These are phyloP conservation scores for Tubosaeta sp. DNA, from an alignment of 768 basidiomycete species.

Conservation along the genomic window DNA sequence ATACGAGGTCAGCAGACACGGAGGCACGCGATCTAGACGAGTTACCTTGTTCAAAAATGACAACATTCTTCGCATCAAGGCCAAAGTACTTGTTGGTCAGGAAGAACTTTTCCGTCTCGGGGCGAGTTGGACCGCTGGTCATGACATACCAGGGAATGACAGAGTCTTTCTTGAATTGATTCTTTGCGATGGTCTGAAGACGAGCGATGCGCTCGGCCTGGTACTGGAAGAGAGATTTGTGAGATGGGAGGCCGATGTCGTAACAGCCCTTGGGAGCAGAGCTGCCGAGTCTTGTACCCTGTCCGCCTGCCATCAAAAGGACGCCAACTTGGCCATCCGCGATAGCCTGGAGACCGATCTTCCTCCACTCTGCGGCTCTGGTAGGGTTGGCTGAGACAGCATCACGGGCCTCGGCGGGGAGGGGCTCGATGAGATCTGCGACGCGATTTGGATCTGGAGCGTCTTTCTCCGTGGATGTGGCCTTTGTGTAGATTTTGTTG, in stretches of 20 bases:
- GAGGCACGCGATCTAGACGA: conserved; percentile 4
- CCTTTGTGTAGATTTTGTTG: conserved; percentile 80
- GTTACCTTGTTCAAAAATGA: conserved; percentile 96
- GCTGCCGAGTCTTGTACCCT: conserved; percentile 92
- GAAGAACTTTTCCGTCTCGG: conserved; percentile 85
- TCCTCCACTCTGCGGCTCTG: conserved; percentile 71
- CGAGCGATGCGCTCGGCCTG: conserved; percentile 95
- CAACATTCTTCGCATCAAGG: conserved; percentile 69
- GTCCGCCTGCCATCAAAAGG: conserved; percentile 95
- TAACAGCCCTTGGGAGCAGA: conserved; percentile 96
- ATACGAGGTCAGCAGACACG: background rate
- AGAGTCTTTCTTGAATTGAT: conserved; percentile 49
- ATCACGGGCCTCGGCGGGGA: conserved; percentile 73
- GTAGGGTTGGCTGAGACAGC: conserved; percentile 50
- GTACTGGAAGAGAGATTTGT: conserved; percentile 92
- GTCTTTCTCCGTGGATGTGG: conserved; percentile 61
- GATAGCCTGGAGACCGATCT: conserved; percentile 76
- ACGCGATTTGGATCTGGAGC: conserved; percentile 36
- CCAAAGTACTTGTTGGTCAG: conserved; percentile 75
- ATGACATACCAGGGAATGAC: conserved; percentile 97
- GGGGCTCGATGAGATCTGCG: conserved; percentile 64
- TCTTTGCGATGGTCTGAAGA: conserved; percentile 72
- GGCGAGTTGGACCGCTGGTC: conserved; percentile 95
- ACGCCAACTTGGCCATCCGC: conserved; percentile 85
- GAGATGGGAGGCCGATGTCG: conserved; percentile 91